A percentile compares a stretch with the other conserved stretches of the same genome.
These are phyloP conservation scores for Psilocybe subaeruginosa DNA, from an alignment of 768 basidiomycete genomes.

Conservation along the genomic window DNA sequence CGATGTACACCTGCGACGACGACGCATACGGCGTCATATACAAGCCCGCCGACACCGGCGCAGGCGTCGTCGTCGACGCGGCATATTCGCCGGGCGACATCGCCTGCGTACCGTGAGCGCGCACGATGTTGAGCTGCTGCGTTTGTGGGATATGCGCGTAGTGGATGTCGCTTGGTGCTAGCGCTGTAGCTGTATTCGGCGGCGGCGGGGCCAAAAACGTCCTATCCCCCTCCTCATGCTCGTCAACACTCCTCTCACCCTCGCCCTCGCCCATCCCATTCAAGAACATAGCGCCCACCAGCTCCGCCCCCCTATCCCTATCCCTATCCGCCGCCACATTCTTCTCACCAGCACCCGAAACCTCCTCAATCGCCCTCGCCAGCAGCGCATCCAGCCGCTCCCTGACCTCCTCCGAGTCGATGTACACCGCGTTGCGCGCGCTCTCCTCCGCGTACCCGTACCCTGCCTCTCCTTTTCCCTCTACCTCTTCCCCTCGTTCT, in stretches of 20 bases:
- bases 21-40: constrained; percentile 19
- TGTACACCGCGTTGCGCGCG: constrained; percentile 36
- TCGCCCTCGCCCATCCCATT: not conserved
- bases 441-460: not conserved
- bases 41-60: constrained; percentile 4
- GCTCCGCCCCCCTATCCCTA: not conserved
- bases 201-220: not conserved
- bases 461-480: not conserved
- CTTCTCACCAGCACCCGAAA: constrained; percentile 6
- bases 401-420: constrained; percentile 34
- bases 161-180: not conserved
- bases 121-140: not conserved
- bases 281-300: not conserved
- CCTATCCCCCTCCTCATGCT: not conserved
- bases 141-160: not conserved
- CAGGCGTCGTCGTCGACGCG: not conserved
- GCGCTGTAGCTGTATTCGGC: not conserved
- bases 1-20: constrained; percentile 31
- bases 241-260: not conserved
- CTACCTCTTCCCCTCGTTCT: not conserved
- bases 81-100: not conserved
- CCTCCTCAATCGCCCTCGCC: constrained; percentile 15
- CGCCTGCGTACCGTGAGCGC: not conserved
- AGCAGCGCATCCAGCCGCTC: constrained; percentile 28
- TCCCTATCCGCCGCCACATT: constrained; percentile 10